Percentiles rank a stretch among this genome's conserved stretches.
Evolutionary conservation across 2,329 filamentous ascomycete species (phyloP).

Genomic region (Scedosporium apiospermum): DNA sequence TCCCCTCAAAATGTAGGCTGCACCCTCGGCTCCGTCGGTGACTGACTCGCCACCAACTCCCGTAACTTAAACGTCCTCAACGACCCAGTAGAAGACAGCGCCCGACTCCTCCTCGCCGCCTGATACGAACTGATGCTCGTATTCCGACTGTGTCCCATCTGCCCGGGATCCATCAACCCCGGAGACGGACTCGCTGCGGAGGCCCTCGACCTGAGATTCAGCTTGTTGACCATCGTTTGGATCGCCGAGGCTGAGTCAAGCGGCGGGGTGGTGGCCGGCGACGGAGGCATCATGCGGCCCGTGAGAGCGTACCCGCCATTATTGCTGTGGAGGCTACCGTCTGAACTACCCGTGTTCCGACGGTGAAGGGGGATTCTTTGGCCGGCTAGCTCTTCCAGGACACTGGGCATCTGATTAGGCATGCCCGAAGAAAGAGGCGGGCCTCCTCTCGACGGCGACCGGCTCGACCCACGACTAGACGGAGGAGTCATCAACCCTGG

Average conservation of each 20-base stretch:
- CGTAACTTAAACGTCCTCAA: conserved; percentile 15
- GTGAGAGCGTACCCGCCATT: conserved; percentile 6
- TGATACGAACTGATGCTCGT: neutral
- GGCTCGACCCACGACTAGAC: conserved; percentile 21
- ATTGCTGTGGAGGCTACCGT: conserved; percentile 10
- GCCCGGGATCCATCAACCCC: conserved; percentile 8
- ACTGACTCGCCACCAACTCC: conserved; percentile 10
- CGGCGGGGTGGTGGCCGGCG: conserved; percentile 15
- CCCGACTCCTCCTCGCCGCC: conserved; percentile 4
- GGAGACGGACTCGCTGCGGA: conserved; percentile 9
- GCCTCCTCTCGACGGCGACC: conserved; percentile 13
- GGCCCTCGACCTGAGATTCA: conserved; percentile 21
- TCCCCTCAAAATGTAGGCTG: neutral
- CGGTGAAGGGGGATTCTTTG: conserved; percentile 10
- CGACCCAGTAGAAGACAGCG: conserved; percentile 11
- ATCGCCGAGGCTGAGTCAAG: conserved; percentile 19
- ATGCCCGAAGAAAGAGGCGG: conserved; percentile 12
- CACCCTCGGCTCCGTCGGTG: neutral
- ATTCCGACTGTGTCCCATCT: conserved; percentile 5
- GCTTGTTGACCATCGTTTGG: conserved; percentile 21
- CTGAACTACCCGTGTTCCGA: conserved; percentile 10
- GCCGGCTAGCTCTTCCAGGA: conserved; percentile 7
- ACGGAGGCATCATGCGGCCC: conserved; percentile 12
- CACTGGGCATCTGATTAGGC: conserved; percentile 7
- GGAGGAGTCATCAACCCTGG: conserved; percentile 19